phyloP scores from a whole-genome alignment of 1,139 yeast species.

The Suhomyces kunorum region DNA sequence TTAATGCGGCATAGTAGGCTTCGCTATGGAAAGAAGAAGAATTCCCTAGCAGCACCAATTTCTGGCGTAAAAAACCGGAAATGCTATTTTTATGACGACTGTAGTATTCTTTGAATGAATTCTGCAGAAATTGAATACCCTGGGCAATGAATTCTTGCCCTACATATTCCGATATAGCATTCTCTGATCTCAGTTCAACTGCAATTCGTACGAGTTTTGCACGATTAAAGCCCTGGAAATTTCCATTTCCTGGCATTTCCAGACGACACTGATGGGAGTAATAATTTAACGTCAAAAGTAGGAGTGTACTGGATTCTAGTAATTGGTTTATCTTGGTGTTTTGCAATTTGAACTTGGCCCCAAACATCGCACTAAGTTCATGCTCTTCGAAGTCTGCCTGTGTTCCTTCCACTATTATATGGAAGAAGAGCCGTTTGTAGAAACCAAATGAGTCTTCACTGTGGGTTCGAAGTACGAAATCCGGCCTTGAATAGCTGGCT shows the following conservation, averaged over 20 bases:
- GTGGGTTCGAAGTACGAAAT: not conserved
- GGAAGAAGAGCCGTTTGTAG: conserved; percentile 11
- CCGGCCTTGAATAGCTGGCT: conserved; percentile 9
- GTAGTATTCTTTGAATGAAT: too few species aligned
- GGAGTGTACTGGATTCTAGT: not conserved
- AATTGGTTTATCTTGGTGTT: not conserved
- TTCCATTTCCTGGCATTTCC: not conserved
- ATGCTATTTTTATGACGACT: not conserved
- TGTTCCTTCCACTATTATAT: conserved; percentile 7
- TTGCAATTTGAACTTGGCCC: conserved; percentile 4
- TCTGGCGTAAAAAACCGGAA: not conserved
- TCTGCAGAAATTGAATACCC: too few species aligned
- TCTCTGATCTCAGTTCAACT: not conserved
- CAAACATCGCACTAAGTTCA: conserved; percentile 13
- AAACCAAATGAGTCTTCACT: conserved; percentile 8
- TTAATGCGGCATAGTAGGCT: not conserved
- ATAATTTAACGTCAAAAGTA: not conserved
- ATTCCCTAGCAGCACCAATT: not conserved
- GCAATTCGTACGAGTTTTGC: not conserved
- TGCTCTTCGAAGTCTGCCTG: conserved; percentile 5
- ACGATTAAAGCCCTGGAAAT: not conserved
- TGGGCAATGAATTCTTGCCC: too few species aligned
- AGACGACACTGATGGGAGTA: too few species aligned
- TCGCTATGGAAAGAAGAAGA: not conserved
- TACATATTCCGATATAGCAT: too few species aligned